These are phyloP conservation scores for Melocanna baccifera DNA, from an alignment of 176 grass and related monocot genomes.

Conservation along the genomic window DNA sequence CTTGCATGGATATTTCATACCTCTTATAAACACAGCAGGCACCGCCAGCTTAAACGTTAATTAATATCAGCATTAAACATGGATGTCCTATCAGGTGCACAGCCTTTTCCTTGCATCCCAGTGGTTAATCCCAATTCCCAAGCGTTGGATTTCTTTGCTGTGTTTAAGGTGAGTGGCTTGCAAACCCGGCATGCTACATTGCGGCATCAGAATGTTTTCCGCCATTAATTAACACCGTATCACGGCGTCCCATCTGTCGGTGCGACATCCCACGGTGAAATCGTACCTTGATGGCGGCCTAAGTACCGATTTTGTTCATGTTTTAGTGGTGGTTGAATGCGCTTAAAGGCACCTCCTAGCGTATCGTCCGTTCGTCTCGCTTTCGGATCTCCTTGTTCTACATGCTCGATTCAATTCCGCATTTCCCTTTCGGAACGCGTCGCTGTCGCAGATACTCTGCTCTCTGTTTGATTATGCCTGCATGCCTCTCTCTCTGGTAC, in stretches of 20 bases:
- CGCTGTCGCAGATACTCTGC: conserved; percentile 10
- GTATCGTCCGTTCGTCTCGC: conserved; percentile 19
- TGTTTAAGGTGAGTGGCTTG: not conserved
- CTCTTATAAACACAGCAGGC: no score
- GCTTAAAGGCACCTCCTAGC: conserved; percentile 30
- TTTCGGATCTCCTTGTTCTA: conserved; percentile 22
- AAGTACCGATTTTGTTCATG: conserved; percentile 8
- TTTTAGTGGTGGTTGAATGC: conserved; percentile 21
- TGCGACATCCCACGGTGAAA: not conserved
- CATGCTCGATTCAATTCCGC: not conserved
- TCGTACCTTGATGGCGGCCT: not conserved
- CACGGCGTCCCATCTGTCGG: conserved; percentile 12
- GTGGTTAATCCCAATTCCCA: not conserved
- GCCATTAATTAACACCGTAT: conserved; percentile 4
- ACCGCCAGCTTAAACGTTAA: no score
- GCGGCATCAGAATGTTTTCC: conserved; percentile 1
- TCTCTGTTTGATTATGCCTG: conserved; percentile 16
- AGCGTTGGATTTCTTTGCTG: not conserved
- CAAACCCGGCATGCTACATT: not conserved
- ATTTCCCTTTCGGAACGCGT: not conserved
- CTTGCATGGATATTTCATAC: no score
- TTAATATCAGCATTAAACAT: not conserved
- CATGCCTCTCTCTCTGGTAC: conserved; percentile 23
- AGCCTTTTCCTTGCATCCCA: not conserved
- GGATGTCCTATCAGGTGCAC: not conserved